These are phyloP conservation scores for Phaeophleospora eucalypticola DNA, from an alignment of 2,329 filamentous ascomycete genomes.

Conservation along the genomic window DNA sequence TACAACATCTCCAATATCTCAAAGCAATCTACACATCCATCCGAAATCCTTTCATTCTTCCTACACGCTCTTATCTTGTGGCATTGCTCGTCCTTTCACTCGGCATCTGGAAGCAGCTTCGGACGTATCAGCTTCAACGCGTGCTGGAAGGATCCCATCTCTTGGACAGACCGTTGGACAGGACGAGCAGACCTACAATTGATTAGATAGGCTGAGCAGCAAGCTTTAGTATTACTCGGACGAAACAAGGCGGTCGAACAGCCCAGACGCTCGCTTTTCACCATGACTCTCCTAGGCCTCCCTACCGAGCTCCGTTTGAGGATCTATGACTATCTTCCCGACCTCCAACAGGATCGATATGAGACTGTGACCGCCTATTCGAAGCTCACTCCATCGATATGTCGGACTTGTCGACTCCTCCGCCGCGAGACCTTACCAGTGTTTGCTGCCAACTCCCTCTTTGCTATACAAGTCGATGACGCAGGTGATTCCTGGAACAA, in stretches of 20 bases:
- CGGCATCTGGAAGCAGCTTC: no score
- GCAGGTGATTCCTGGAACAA: conserved; percentile 5
- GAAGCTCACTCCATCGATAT: conserved; percentile 22
- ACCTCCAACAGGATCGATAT: conserved; percentile 9
- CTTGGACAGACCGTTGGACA: no score
- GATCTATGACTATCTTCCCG: conserved; percentile 22
- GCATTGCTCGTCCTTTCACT: no score
- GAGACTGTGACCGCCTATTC: conserved; percentile 16
- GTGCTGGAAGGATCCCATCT: no score
- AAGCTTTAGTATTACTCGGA: no score
- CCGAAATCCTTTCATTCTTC: no score
- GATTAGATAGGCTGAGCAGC: no score
- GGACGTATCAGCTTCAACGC: no score
- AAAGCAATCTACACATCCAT: no score
- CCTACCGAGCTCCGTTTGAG: conserved; percentile 18
- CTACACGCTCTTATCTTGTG: no score
- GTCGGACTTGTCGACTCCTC: conserved; percentile 15
- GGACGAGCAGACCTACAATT: no score
- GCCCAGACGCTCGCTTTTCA: background rate
- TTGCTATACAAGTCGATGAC: conserved; percentile 22
- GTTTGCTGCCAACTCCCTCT: conserved; percentile 19
- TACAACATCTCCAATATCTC: no score
- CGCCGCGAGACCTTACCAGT: conserved; percentile 24
- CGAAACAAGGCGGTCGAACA: background rate
- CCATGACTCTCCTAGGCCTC: conserved; percentile 16